Evolutionary conservation across 768 basidiomycete species (phyloP), one percentile per base, ranked within the genome.

Genomic region (Pleurotus tuoliensis): DNA sequence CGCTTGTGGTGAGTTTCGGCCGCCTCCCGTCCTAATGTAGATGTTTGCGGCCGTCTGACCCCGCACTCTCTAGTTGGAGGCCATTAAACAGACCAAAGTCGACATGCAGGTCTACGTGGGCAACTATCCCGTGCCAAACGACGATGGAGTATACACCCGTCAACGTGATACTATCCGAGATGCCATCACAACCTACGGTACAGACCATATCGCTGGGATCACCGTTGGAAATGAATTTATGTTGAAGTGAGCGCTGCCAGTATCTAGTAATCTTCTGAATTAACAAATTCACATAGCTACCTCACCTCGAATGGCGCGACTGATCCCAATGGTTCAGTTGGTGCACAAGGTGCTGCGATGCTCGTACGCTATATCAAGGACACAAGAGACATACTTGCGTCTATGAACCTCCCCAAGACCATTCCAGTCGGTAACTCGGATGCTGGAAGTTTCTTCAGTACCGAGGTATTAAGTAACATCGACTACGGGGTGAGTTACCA

Each of bases 191-290:
- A 85, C 82, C 1, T 98, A 87, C 66, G 95, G 95, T 30, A 80
- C 82, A 2, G 81, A 81, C 58, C 69, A 94, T 63, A 82, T 98
- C 52, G 74, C 73, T 0, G 96, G 96, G 7, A 65, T 98, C 39
- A 94, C 88, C 11, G 94, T 97, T 34, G 94, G 96, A 34, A 96
- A 97, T 66, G 94, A 96, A 71, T 92, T 83, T 67, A 90, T 93
- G 66, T 78, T 94, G 48, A 83, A 94, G 84, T 88, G 47, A 3
- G 79, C 72, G 6, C 41, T 16, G 44, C n/a, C 41, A 40, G 18
- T 43, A 12, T 20, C 40, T 24, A 15, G 30, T 47, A 8, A 15
- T 62, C 22, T 55, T 34, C 30, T 56, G 16, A 46, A 34, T 16
- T 46, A 24, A 45, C 44, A 27, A 55, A 57, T 61, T 47, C 46